These are phyloP conservation scores for Angophora floribunda DNA, from an alignment of 345 rosid species.

Conservation along the genomic window DNA sequence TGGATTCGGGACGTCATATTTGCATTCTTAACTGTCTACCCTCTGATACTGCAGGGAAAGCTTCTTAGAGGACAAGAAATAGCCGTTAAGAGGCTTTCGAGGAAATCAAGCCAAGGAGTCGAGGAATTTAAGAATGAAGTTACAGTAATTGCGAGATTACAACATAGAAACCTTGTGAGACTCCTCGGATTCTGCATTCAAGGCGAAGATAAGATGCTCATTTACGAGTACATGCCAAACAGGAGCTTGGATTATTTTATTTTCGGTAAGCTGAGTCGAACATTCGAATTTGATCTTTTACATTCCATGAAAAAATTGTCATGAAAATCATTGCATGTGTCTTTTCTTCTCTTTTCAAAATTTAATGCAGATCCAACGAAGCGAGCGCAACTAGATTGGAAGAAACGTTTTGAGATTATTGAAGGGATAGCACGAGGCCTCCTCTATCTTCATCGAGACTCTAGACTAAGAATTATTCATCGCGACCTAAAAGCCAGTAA, in stretches of 20 bases:
- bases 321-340: neutral
- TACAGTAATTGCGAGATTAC: constrained; percentile 43
- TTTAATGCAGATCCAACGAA: constrained; percentile 26
- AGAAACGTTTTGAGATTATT: constrained; percentile 39
- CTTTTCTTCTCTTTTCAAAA: neutral
- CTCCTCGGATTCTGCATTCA: constrained; percentile 58
- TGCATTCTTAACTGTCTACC: neutral
- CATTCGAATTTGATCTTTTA: neutral
- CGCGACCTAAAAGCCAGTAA: constrained; percentile 64
- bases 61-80: constrained; percentile 56
- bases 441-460: constrained; percentile 65
- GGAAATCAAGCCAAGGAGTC: constrained; percentile 48
- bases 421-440: constrained; percentile 74
- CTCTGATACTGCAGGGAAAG: constrained; percentile 29
- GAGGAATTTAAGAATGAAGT: constrained; percentile 61
- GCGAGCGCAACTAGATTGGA: constrained; percentile 41
- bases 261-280: constrained; percentile 28
- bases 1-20: neutral
- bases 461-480: constrained; percentile 64
- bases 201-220: constrained; percentile 49
- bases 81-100: constrained; percentile 57
- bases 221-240: constrained; percentile 70
- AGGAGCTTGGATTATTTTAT: constrained; percentile 53
- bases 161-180: constrained; percentile 68
- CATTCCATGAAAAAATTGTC: neutral